Evolutionary conservation across 495 filamentous ascomycete genomes (phyloP), one percentile per base, ranked within the genome.

Genomic region (Hypoxylon intermedium): DNA sequence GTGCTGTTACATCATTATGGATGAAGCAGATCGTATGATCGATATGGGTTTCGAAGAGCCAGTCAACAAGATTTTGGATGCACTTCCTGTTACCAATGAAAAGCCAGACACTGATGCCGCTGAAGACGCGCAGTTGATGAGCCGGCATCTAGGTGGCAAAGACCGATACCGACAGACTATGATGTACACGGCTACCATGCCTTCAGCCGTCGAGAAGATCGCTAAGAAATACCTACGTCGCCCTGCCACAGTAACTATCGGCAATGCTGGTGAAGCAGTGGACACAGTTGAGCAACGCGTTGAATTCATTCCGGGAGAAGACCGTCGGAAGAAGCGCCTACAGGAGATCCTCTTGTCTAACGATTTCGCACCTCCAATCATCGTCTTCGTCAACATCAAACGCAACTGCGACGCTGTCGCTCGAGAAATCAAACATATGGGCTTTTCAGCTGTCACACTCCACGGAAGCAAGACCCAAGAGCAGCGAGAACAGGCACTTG

Each of bases 141-240:
- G 83, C 53, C 86, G 85, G 36, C 90, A 91, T 53, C 75, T 95
- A 2, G 88, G 89, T 33, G 87, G 89, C 24, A 90, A 91, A 68
- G 89, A 96, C 69, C 84, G 90, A 12, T 99, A 98, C 75, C 79
- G 94, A 49, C 95, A 99, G 74, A 99, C 94, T 2, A 99, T 99
- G 94, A 99, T 99, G 94, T 99, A 98, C 83, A 99, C 95, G 53
- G 94, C 94, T 9, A 99, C 94, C 21, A 99, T 99, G 94, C 92
- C 95, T 2, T 74, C 87, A 2, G 87, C 92, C 5, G 91, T 99
- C 38, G 95, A 98, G 68, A 90, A 92, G 58, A 98, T 99, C 53
- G 94, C 94, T 1, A 87, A 91, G 52, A 97, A 97, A 70, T 99
- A 98, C 68, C 85, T 99, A 6, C 89, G 95, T 3, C 84, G 94